A percentile compares a stretch with the other conserved stretches of the same genome.
These are phyloP conservation scores for Calophaca sinica DNA, from an alignment of 306 rosid species.

Conservation along the genomic window DNA sequence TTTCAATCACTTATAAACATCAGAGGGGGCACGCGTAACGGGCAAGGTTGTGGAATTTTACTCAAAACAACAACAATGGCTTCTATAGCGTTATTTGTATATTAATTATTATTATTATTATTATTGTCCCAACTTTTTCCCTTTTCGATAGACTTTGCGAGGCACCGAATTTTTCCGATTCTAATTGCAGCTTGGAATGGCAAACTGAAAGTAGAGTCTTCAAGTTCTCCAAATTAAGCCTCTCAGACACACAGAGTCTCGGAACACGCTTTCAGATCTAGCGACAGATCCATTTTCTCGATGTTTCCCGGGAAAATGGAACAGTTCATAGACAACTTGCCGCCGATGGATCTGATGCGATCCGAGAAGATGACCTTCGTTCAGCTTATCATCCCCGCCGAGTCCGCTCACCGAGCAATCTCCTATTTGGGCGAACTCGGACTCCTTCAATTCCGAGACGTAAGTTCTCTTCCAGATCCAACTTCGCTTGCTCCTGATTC, in stretches of 20 bases:
- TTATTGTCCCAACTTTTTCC: neutral
- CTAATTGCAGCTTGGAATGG: slow-evolving; percentile 56
- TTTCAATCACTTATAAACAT: too few species aligned
- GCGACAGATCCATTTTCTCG: slow-evolving; percentile 48
- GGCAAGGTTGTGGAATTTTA: too few species aligned
- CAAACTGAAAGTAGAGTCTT: slow-evolving; percentile 49
- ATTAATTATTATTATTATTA: too few species aligned
- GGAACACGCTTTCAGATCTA: slow-evolving; percentile 63
- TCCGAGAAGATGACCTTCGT: slow-evolving; percentile 98
- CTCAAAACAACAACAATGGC: neutral
- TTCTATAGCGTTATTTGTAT: slow-evolving; percentile 28
- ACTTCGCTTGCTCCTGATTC: slow-evolving; percentile 22
- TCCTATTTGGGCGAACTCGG: slow-evolving; percentile 96
- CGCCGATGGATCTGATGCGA: slow-evolving; percentile 98
- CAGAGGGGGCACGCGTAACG: too few species aligned
- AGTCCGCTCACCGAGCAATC: slow-evolving; percentile 93
- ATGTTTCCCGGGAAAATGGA: slow-evolving; percentile 74
- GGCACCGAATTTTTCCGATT: slow-evolving; percentile 46
- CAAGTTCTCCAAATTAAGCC: slow-evolving; percentile 47
- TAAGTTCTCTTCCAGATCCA: slow-evolving; percentile 60
- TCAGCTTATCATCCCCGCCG: slow-evolving; percentile 95
- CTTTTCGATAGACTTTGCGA: slow-evolving; percentile 7
- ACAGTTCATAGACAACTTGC: slow-evolving; percentile 72
- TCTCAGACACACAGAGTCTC: slow-evolving; percentile 9
- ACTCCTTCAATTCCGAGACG: slow-evolving; percentile 92